A percentile compares a stretch with the other conserved stretches of the same genome.
Conservation (phyloP, 495 filamentous ascomycete species). For the Hypoxylon fuscum region DNA sequence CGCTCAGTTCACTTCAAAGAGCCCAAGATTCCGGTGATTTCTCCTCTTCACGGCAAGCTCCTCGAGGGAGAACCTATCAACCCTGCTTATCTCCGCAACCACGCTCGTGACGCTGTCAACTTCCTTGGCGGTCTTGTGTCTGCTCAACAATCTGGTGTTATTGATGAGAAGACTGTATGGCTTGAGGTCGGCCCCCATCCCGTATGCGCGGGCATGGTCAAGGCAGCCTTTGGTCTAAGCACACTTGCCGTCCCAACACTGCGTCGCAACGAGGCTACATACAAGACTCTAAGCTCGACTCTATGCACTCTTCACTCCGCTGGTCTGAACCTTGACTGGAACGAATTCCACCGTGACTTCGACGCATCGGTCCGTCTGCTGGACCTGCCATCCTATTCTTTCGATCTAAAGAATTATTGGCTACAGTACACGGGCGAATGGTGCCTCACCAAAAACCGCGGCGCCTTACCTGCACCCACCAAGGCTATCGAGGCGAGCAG, state of each 20-base stretch:
- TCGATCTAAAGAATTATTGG: conserved; percentile 86
- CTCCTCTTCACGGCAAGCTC: conserved; percentile 70
- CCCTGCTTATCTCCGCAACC: conserved; percentile 68
- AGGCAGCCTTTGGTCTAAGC: conserved; percentile 66
- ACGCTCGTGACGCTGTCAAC: conserved; percentile 77
- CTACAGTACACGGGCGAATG: conserved; percentile 75
- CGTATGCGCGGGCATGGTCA: conserved; percentile 74
- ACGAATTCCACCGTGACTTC: conserved; percentile 81
- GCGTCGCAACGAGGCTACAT: conserved; percentile 63
- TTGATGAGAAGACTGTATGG: conserved; percentile 66
- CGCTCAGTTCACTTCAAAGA: conserved; percentile 65
- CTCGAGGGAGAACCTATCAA: conserved; percentile 65
- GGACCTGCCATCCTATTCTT: conserved; percentile 76
- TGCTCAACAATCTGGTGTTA: conserved; percentile 57
- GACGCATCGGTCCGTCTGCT: conserved; percentile 66
- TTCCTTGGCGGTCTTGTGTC: conserved; percentile 71
- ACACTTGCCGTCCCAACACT: conserved; percentile 67
- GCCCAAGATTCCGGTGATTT: conserved; percentile 75
- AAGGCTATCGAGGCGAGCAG: conserved; percentile 60
- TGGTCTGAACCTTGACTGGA: conserved; percentile 77
- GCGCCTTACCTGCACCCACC: conserved; percentile 59
- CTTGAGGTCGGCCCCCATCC: conserved; percentile 78
- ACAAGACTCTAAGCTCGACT: conserved; percentile 69
- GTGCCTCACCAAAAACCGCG: conserved; percentile 75
- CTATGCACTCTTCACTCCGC: conserved; percentile 68